Conservation (phyloP, 805 yeast species). For the Allodekkera sacchari region DNA sequence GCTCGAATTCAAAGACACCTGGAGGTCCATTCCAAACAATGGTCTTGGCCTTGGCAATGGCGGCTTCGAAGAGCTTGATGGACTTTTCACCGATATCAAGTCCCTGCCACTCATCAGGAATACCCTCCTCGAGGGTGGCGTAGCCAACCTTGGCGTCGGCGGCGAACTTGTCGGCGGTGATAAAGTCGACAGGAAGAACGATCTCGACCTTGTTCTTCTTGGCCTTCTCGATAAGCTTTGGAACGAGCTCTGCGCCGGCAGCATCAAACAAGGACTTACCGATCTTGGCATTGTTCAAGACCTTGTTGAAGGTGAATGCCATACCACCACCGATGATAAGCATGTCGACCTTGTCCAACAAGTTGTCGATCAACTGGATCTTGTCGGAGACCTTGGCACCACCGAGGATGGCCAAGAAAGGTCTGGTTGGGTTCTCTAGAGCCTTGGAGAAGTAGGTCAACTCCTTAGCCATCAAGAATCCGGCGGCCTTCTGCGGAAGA, state of each 20-base stretch:
- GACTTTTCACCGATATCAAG: conserved; percentile 93
- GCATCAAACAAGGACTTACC: conserved; percentile 90
- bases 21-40: conserved; percentile 99
- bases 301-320: conserved; percentile 99
- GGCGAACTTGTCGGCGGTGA: conserved; percentile 90
- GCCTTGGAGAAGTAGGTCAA: conserved; percentile 97
- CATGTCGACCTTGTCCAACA: conserved; percentile 89
- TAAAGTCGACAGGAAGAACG: conserved; percentile 91
- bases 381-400: conserved; percentile 99
- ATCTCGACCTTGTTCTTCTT: conserved; percentile 91
- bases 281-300: conserved; percentile 72
- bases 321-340: conserved; percentile 99
- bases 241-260: conserved; percentile 94
- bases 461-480: conserved; percentile 98
- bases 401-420: conserved; percentile 97
- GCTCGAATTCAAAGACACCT: conserved; percentile 97
- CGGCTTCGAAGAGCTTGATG: conserved; percentile 64
- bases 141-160: conserved; percentile 80
- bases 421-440: conserved; percentile 94
- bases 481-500: conserved; percentile 93
- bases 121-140: conserved; percentile 87
- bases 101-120: conserved; percentile 93
- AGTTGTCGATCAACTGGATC: conserved; percentile 96
- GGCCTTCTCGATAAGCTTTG: conserved; percentile 88
- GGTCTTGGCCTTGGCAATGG: conserved; percentile 91